phyloP scores from a whole-genome alignment of 495 filamentous ascomycete species.

The Aspergillus ellipticus region DNA sequence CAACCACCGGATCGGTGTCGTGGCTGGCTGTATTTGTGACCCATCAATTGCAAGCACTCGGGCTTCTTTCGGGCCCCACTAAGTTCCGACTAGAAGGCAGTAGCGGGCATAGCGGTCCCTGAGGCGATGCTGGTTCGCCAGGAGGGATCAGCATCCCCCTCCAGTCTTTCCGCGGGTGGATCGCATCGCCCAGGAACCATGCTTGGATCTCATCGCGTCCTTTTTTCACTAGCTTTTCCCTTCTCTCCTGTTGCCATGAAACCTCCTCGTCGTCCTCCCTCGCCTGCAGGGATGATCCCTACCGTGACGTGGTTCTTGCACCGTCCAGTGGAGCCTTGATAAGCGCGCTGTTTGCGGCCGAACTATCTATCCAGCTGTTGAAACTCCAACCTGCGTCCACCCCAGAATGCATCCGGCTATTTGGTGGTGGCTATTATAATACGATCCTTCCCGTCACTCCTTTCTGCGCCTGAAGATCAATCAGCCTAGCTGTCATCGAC shows the following conservation, averaged over 20 bases:
- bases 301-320: conserved; percentile 15
- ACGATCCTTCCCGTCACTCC: not conserved
- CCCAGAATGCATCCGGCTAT: not conserved
- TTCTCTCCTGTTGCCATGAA: conserved; percentile 3
- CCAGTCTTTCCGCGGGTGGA: conserved; percentile 1
- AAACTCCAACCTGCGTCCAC: not conserved
- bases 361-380: not conserved
- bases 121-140: conserved; percentile 22
- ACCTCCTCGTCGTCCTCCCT: conserved; percentile 1
- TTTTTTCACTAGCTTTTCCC: conserved; percentile 7
- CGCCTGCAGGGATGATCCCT: conserved; percentile 8
- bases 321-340: conserved; percentile 12
- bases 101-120: conserved; percentile 21
- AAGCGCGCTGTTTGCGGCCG: conserved; percentile 6
- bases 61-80: conserved; percentile 1
- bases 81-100: not conserved
- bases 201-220: conserved; percentile 14
- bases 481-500: conserved; percentile 8
- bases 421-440: not conserved
- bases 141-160: conserved; percentile 9
- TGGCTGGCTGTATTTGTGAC: conserved; percentile 13
- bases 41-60: conserved; percentile 6
- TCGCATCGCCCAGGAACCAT: conserved; percentile 9
- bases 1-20: conserved; percentile 1
- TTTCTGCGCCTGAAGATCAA: not conserved